phyloP scores from a whole-genome alignment of 228 moss, liverwort and hornwort species.

The Sphagnum magellanicum region DNA sequence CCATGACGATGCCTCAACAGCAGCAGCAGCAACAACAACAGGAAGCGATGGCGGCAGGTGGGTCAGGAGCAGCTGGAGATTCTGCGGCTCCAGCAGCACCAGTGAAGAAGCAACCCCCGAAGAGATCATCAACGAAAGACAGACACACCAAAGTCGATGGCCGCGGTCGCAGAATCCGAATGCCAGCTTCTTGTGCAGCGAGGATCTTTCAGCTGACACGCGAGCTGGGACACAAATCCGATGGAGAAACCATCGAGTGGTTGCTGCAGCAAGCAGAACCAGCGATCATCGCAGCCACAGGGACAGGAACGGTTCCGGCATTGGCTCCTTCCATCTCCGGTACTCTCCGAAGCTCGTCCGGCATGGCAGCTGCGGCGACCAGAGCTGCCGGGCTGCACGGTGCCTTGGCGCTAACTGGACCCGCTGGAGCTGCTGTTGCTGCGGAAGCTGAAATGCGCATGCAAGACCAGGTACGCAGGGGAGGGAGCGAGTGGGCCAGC shows the following conservation, averaged over 20 bases:
- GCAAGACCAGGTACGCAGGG: conserved; percentile 64
- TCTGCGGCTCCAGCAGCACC: conserved; percentile 11
- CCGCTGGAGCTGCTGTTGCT: conserved; percentile 63
- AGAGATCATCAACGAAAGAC: conserved; percentile 96
- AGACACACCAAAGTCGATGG: conserved; percentile 99
- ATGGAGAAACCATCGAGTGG: conserved; percentile 99
- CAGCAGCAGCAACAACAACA: conserved; percentile 7
- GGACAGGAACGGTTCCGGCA: conserved; percentile 91
- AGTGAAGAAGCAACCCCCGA: conserved; percentile 81
- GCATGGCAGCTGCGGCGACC: conserved; percentile 63
- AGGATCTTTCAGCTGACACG: conserved; percentile 98
- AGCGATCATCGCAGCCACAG: conserved; percentile 86
- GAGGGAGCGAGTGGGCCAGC: conserved; percentile 62
- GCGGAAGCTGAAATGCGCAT: conserved; percentile 61
- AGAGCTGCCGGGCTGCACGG: conserved; percentile 58
- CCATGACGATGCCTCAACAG: conserved; percentile 63
- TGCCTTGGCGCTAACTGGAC: conserved; percentile 56
- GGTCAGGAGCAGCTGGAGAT: conserved; percentile 18
- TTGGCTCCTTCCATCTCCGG: conserved; percentile 62
- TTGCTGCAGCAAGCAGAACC: conserved; percentile 94
- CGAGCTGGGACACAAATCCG: conserved; percentile 95
- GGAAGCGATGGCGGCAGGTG: conserved; percentile 26
- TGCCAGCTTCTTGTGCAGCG: conserved; percentile 97
- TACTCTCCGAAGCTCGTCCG: conserved; percentile 66
- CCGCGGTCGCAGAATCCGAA: conserved; percentile 93